Evolutionary conservation across 306 rosid genomes (phyloP), one percentile per base, ranked within the genome.

Genomic region (Lablab purpureus): DNA sequence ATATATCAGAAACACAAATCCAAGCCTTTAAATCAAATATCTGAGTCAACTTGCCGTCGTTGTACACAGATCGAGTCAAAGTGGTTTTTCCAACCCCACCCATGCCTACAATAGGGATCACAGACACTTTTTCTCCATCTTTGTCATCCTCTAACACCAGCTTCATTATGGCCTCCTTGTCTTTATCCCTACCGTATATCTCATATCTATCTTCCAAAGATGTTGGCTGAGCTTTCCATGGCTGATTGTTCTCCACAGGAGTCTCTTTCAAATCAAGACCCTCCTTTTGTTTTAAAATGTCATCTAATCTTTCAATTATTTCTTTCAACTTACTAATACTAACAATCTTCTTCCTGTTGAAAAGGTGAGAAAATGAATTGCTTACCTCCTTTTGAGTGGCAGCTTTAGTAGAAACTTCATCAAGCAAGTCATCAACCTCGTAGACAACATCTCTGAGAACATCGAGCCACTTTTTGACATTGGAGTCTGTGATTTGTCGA

Each of bases 71-170:
- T 9, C 25, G 25, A 27, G 27, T 27, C n/a, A 52, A 8, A 52
- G 59, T 52, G 0, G 59, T 54, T 52, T 52, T 52, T 52, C 59
- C 59, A 52, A 52, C 59, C 25, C 59, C 59, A 52, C 59, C 59
- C 59, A 52, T 19, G 27, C 59, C 59, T 4, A 47, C 52, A 15
- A 47, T 47, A 15, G 52, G 18, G 58, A 51, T 51, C 25, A 51
- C 12, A 18, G 25, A 51, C 12, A 51, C 25, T n/a, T 7, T 0
- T 13, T 13, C n/a, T 13, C n/a, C n/a, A 46, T 46, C n/a, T 4
- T 0, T 11, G 65, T 3, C 10, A 4, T 21, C 28, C 14, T 54
- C 30, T 19, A 7, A 19, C 28, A 54, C 22, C 15, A 54, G 1
- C 7, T 54, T 54, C 28, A 19, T 54, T 54, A 54, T 54, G 14